These are phyloP conservation scores for Penstemon newberryi DNA, from an alignment of 257 asterid species.

Conservation along the genomic window DNA sequence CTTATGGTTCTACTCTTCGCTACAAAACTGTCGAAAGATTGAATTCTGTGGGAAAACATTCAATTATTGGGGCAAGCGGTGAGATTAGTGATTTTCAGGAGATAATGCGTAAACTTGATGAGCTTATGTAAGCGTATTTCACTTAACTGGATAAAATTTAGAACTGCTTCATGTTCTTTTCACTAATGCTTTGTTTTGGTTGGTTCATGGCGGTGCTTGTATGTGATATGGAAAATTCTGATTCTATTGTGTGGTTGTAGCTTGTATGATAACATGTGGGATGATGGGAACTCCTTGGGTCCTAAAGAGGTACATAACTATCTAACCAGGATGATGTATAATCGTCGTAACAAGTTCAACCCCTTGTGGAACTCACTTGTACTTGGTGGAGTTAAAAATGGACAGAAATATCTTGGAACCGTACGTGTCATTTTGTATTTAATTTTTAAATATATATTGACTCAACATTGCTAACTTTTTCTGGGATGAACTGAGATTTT, in stretches of 20 bases:
- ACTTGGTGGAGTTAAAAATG: constrained; percentile 93
- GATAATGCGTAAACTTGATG: constrained; percentile 80
- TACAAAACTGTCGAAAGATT: constrained; percentile 92
- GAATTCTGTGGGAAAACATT: constrained; percentile 93
- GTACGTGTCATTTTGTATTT: constrained; percentile 39
- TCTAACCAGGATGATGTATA: constrained; percentile 82
- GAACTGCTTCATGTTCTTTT: too few relatives aligned
- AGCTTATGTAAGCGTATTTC: constrained; percentile 59
- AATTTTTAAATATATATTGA: not conserved
- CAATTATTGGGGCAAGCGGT: constrained; percentile 94
- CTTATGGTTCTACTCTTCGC: constrained; percentile 94
- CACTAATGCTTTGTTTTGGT: too few relatives aligned
- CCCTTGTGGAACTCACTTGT: constrained; percentile 94
- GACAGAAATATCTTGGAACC: constrained; percentile 91
- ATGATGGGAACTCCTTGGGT: constrained; percentile 94
- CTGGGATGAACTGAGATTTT: not conserved
- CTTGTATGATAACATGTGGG: constrained; percentile 92
- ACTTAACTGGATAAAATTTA: not conserved
- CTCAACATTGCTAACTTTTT: constrained; percentile 15
- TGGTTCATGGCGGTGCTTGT: not conserved
- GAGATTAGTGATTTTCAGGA: constrained; percentile 98
- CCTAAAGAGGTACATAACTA: constrained; percentile 96
- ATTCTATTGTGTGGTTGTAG: constrained; percentile 45
- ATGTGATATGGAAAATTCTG: constrained; percentile 8
- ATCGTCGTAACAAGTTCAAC: constrained; percentile 94